phyloP scores from a whole-genome alignment of 805 yeast genomes.

The Metschnikowia orientalis region DNA sequence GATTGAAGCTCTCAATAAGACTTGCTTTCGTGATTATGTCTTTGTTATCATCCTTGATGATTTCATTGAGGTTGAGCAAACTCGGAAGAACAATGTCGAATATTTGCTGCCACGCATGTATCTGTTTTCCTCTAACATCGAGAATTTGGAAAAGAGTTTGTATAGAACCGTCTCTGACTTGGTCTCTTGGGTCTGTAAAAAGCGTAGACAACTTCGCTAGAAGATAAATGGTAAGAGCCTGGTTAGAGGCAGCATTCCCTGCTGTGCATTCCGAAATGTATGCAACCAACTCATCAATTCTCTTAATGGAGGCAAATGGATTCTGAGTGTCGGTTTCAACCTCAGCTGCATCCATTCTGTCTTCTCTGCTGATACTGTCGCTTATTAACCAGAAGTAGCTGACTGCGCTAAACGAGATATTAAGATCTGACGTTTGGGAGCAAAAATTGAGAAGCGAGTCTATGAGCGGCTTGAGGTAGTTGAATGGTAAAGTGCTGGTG shows the following conservation, averaged over 20 bases:
- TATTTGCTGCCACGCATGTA: slow-evolving; percentile 64
- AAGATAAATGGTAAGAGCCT: slow-evolving; percentile 57
- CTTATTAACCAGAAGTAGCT: slow-evolving; percentile 91
- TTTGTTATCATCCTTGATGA: slow-evolving; percentile 15
- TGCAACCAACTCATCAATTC: slow-evolving; percentile 7
- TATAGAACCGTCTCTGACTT: slow-evolving; percentile 84
- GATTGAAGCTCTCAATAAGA: slow-evolving; percentile 58
- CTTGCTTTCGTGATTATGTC: slow-evolving; percentile 29
- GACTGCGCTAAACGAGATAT: slow-evolving; percentile 85
- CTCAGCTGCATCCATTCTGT: not conserved
- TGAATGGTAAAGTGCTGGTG: slow-evolving; percentile 62
- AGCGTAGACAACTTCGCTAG: slow-evolving; percentile 54
- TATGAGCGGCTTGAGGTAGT: slow-evolving; percentile 59
- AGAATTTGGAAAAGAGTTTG: slow-evolving; percentile 79
- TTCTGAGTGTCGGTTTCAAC: not conserved
- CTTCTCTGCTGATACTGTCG: slow-evolving; percentile 47
- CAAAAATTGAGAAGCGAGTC: slow-evolving; percentile 72
- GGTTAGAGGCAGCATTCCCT: slow-evolving; percentile 10
- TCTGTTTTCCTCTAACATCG: slow-evolving; percentile 28
- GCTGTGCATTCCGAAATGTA: slow-evolving; percentile 4
- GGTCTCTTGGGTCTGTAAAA: slow-evolving; percentile 62
- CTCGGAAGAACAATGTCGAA: slow-evolving; percentile 58
- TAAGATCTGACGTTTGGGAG: slow-evolving; percentile 66
- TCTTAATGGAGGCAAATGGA: slow-evolving; percentile 2
- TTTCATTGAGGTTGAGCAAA: slow-evolving; percentile 30